phyloP scores from a whole-genome alignment of 495 filamentous ascomycete genomes.

The Daldinia grandis region DNA sequence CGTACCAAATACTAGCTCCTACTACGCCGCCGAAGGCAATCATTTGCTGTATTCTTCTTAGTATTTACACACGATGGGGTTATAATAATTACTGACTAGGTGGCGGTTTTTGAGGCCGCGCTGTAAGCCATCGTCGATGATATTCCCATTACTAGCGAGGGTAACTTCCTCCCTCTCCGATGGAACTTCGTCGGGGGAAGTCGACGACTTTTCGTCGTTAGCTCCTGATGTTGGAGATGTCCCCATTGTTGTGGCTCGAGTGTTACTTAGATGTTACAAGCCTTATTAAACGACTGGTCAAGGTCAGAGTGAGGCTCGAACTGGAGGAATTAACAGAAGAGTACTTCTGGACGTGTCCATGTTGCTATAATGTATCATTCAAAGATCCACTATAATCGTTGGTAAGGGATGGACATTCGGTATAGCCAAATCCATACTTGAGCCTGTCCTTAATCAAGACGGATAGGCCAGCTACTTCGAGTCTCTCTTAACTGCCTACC shows the following conservation, averaged over 20 bases:
- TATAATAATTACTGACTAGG: constrained; percentile 26
- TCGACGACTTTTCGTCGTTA: not conserved
- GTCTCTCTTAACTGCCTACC: not conserved
- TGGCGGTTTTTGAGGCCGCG: constrained; percentile 45
- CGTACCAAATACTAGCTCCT: constrained; percentile 53
- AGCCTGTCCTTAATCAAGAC: not conserved
- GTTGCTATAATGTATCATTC: not conserved
- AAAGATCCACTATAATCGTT: not conserved
- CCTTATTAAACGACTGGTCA: not conserved
- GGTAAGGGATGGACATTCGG: not conserved
- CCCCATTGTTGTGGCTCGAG: not conserved
- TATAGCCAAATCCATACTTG: not conserved
- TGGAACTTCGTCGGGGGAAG: not conserved
- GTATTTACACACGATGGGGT: not conserved
- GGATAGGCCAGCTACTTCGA: not conserved
- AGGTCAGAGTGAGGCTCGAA: not conserved
- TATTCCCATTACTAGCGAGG: constrained; percentile 41
- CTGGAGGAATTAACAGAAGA: not conserved
- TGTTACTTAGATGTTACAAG: not conserved
- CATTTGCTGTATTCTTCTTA: constrained; percentile 47
- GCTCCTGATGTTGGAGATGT: not conserved
- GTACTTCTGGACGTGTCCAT: not conserved
- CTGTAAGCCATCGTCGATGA: constrained; percentile 45
- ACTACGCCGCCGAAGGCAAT: constrained; percentile 57
- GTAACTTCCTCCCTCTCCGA: not conserved